Evolutionary conservation across 345 rosid species (phyloP).

Genomic region (Eutrema yunnanense): DNA sequence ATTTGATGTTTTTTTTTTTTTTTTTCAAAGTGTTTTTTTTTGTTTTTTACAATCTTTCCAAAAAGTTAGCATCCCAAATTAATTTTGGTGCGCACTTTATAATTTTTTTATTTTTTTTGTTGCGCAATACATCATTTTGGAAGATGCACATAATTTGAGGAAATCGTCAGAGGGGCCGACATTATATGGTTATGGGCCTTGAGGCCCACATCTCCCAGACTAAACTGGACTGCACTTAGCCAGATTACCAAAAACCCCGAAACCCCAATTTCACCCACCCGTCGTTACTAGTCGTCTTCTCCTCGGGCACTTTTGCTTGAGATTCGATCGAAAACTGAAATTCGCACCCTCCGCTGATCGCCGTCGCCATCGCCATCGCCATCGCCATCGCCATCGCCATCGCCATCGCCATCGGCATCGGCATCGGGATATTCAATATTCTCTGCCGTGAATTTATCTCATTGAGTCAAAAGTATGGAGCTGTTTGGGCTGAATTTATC

Average conservation of each 20-base stretch:
- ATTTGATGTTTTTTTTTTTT: no score
- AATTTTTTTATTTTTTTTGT: no score
- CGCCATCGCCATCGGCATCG: conserved; percentile 9
- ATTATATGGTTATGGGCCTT: background rate
- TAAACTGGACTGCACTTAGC: background rate
- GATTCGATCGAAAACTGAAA: conserved; percentile 15
- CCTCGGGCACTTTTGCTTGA: background rate
- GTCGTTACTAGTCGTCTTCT: background rate
- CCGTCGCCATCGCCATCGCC: conserved; percentile 10
- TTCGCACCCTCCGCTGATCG: conserved; percentile 1
- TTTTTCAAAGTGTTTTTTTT: no score
- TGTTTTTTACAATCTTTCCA: background rate
- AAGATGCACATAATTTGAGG: background rate
- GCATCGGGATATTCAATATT: background rate
- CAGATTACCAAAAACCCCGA: background rate
- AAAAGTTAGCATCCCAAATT: no score
- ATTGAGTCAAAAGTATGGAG: background rate
- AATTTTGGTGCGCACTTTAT: no score
- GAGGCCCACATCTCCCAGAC: background rate
- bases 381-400: conserved; percentile 11
- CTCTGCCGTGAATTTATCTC: background rate
- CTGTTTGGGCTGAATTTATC: background rate
- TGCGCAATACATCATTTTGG: background rate
- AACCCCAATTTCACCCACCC: background rate
- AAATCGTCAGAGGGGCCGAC: background rate